Evolutionary conservation across 1,284 basidiomycete genomes (phyloP), one percentile per base, ranked within the genome.

Genomic region (Trametes sp.): DNA sequence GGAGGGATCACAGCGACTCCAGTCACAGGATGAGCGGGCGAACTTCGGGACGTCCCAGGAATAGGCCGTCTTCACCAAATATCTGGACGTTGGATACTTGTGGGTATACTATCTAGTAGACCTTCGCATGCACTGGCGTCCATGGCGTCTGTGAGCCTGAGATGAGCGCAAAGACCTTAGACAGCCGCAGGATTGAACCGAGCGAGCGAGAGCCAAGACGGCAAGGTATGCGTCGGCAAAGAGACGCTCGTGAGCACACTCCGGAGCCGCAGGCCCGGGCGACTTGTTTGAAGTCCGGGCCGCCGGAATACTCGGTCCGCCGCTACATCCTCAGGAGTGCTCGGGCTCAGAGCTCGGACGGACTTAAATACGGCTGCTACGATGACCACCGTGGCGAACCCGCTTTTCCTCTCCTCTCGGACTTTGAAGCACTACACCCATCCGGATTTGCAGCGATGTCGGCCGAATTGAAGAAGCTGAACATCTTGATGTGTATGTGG

Each of bases 401-500:
- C 38, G 28, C 42, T 59, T 45, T 58, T 57, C 35, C 16, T 28
- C 46, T 53, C 41, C 41, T 13, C 29, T 42, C 24, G 29, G 16
- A 33, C 33, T 41, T 28, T 10, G 41, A 13, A 44, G 7, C 13
- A 2, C 21, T 33, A 5, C 2, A 11, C 38, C 46, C 42, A 1
- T 41, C 45, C 23, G 45, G 54, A 41, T 50, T n/a, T 45, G 6
- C 41, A 52, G 29, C 60, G 35, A 72, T 72, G 70, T 59, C 69
- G 50, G 28, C 66, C 50, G 70, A 71, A 54, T 54, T 64, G 58
- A 68, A 70, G 63, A 70, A 72, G 38, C 54, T 72, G 19, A 70
- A 70, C 31, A 62, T 72, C 21, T 57, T 72, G 66, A 72, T 72
- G 70, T 72, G 70, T 72, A 42, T 52, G 70, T 62, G 28, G n/a